Base-by-base conservation (phyloP, 2,329 filamentous ascomycete genomes). In the Penicillium frequentans region DNA sequence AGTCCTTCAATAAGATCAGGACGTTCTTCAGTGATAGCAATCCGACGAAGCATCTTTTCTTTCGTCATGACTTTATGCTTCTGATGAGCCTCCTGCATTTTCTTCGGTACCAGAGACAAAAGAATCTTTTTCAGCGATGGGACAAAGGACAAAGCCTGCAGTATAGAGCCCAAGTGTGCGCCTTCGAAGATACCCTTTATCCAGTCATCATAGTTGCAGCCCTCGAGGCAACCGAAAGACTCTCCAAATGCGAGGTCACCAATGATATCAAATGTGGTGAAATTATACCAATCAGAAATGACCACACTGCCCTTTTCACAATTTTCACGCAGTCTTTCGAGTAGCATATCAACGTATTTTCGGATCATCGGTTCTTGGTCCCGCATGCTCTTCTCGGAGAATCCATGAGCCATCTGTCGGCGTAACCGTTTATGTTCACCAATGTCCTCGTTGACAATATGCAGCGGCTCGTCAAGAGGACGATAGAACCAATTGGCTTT, bases 211-310 rank as follows among this genome's bases (percentile, higher is more conserved):
- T 53, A 49, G 7, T 57, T 49, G 2, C 53, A 55, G 3, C 52
- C 54, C n/a, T 59, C 48, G 2, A 61, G 23, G 23, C 57, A 57
- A 8, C 52, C 46, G 24, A 61, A 59, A 10, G 59, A 48, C 49
- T 61, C 59, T 8, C 57, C 70, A 44, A 75, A 74, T 1, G 64
- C 63, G 7, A 67, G 46, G 14, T 68, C 61, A 4, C 65, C 64
- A 24, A 63, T 66, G 19, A 69, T 62, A 39, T 77, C 74, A 42
- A 77, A 76, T 1, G 69, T 71, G 0, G 63, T 65, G 33, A 54
- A 75, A 11, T 73, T 71, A 26, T 67, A 64, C 68, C 70, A 76
- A 24, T 64, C 55, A 1, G 56, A 60, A 5, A 74, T 60, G 6
- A 67, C 61, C 8, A 64, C 48, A 7, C n/a, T 60, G 29, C 43